These are phyloP conservation scores for Leccinum variabile DNA, from an alignment of 1,284 basidiomycete genomes.

Conservation along the genomic window DNA sequence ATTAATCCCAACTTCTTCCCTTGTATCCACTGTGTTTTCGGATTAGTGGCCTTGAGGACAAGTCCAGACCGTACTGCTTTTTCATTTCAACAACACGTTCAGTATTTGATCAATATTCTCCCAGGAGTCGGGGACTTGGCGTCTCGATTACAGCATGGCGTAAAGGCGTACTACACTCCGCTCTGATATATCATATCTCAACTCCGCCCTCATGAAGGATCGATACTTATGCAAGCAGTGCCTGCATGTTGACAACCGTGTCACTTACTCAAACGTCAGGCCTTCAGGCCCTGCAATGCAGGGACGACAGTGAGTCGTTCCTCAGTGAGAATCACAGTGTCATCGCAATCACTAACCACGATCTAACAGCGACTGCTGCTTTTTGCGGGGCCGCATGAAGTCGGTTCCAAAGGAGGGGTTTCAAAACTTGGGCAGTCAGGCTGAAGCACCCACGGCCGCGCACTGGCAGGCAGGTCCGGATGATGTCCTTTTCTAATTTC, in stretches of 20 bases:
- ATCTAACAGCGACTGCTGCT: slow-evolving; percentile 1
- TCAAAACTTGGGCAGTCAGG: slow-evolving; percentile 7
- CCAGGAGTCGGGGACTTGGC: no score
- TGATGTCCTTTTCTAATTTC: slow-evolving; percentile 1
- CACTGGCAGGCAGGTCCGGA: background rate
- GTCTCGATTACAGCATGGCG: no score
- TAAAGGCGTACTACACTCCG: background rate
- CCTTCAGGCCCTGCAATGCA: background rate
- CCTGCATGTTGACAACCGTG: background rate
- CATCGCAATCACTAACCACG: slow-evolving; percentile 1
- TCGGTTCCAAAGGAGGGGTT: slow-evolving; percentile 9
- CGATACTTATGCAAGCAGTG: background rate
- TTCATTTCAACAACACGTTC: no score
- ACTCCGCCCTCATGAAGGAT: background rate
- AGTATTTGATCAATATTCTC: no score
- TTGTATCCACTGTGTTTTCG: no score
- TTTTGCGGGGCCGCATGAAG: slow-evolving; percentile 21
- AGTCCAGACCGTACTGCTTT: no score
- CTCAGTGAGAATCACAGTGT: slow-evolving; percentile 19
- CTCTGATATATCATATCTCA: background rate
- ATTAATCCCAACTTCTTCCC: no score
- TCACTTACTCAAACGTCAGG: background rate
- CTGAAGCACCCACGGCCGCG: background rate
- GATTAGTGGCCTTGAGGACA: no score
- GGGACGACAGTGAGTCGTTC: slow-evolving; percentile 14